phyloP scores from a whole-genome alignment of 768 basidiomycete species.

The Lepiota brunneoincarnata region DNA sequence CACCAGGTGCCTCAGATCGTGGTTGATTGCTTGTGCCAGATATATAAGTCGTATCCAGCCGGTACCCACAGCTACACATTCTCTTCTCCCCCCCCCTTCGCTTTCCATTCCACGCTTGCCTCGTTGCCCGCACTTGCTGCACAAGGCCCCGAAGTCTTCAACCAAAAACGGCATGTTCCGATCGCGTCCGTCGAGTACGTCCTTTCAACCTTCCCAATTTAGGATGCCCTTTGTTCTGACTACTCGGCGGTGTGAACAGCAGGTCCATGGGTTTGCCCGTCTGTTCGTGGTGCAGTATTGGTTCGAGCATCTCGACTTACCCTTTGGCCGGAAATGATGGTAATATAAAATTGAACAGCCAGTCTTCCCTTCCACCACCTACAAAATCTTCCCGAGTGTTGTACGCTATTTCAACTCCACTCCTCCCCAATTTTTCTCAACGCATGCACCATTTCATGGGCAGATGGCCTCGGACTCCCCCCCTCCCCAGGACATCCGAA shows the following conservation, averaged over 20 bases:
- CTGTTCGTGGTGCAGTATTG: constrained; percentile 34
- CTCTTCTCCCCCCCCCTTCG: constrained; percentile 11
- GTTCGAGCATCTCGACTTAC: constrained; percentile 33
- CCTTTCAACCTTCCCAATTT: constrained; percentile 52
- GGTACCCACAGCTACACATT: constrained; percentile 13
- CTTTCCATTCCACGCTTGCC: constrained; percentile 16
- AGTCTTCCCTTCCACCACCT: constrained; percentile 29
- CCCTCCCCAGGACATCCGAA: constrained; percentile 30
- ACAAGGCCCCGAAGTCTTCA: constrained; percentile 20
- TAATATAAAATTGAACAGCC: constrained; percentile 45
- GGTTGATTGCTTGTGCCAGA: constrained; percentile 11
- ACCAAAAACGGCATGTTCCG: constrained; percentile 45
- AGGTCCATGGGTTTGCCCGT: constrained; percentile 31
- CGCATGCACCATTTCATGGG: constrained; percentile 25
- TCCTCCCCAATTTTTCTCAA: constrained; percentile 26
- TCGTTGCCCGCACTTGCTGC: constrained; percentile 26
- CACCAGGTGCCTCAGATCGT: constrained; percentile 11
- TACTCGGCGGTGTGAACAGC: constrained; percentile 36
- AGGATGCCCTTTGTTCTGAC: constrained; percentile 46
- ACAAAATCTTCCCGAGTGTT: constrained; percentile 30
- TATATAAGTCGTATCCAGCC: constrained; percentile 10
- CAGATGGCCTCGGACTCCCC: constrained; percentile 46
- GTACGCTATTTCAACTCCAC: constrained; percentile 34
- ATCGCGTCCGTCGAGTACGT: constrained; percentile 31
- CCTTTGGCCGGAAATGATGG: constrained; percentile 33